Percentiles rank a stretch among this genome's conserved stretches.
phyloP scores from a whole-genome alignment of 2,329 filamentous ascomycete species.

The Leptographium lundbergii region DNA sequence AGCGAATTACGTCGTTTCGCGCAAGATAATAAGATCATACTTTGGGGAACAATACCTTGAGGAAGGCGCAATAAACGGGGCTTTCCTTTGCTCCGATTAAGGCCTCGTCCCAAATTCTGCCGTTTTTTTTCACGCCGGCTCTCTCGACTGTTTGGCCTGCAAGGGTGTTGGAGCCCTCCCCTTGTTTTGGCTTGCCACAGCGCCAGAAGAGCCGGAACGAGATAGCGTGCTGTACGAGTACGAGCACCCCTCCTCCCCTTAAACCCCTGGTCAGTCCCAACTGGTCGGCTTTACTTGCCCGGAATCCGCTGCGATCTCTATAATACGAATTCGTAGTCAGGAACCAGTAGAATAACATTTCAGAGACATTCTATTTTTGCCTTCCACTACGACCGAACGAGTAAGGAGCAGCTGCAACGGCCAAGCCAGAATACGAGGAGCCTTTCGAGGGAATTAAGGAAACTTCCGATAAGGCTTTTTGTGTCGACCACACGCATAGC shows the following conservation, averaged over 20 bases:
- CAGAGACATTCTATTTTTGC: slow-evolving; percentile 4
- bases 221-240: too few species aligned
- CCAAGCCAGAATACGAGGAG: background rate
- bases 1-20: too few species aligned
- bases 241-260: too few species aligned
- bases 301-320: too few species aligned
- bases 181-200: too few species aligned
- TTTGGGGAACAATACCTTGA: background rate
- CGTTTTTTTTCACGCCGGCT: background rate
- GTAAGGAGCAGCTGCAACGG: background rate
- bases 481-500: background rate
- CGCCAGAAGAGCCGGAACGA: too few species aligned
- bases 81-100: background rate
- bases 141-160: background rate
- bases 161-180: background rate
- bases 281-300: too few species aligned
- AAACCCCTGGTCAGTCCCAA: too few species aligned
- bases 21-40: background rate
- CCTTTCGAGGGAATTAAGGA: background rate
- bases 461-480: background rate
- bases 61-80: background rate
- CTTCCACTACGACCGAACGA: slow-evolving; percentile 1
- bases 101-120: background rate
- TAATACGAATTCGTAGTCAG: background rate
- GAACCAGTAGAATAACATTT: background rate